Conservation (phyloP, 1,284 basidiomycete species). For the Vanrija pseudolonga region DNA sequence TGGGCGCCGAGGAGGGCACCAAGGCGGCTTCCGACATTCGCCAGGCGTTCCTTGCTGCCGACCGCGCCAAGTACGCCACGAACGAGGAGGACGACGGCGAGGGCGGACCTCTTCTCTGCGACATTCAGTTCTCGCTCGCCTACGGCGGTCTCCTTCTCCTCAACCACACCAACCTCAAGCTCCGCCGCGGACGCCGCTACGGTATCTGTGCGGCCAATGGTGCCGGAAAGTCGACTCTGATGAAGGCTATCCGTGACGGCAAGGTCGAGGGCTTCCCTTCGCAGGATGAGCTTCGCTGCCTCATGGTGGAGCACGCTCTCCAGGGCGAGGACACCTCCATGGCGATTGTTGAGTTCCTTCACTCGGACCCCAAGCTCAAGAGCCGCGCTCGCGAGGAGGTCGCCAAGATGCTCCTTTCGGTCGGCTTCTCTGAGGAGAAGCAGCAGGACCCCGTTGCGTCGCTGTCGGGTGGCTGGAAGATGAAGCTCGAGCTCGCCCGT, state of each 20-base stretch:
- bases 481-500: slow-evolving; percentile 98
- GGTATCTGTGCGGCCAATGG: slow-evolving; percentile 96
- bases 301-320: slow-evolving; percentile 95
- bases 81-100: slow-evolving; percentile 97
- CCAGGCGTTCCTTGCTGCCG: slow-evolving; percentile 70
- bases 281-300: slow-evolving; percentile 76
- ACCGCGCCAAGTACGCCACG: slow-evolving; percentile 57
- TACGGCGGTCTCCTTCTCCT: slow-evolving; percentile 93
- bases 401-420: slow-evolving; percentile 75
- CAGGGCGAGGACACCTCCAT: slow-evolving; percentile 84
- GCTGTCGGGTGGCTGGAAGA: slow-evolving; percentile 99
- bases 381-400: slow-evolving; percentile 63
- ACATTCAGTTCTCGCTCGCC: slow-evolving; percentile 91
- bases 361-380: slow-evolving; percentile 57
- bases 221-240: slow-evolving; percentile 94
- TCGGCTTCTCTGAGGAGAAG: slow-evolving; percentile 85
- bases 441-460: slow-evolving; percentile 82
- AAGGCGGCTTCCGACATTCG: slow-evolving; percentile 64
- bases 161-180: slow-evolving; percentile 88
- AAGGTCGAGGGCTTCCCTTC: slow-evolving; percentile 95
- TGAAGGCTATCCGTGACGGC: slow-evolving; percentile 92
- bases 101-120: slow-evolving; percentile 74
- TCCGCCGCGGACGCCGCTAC: slow-evolving; percentile 87
- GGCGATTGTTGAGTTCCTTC: slow-evolving; percentile 83
- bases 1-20: slow-evolving; percentile 43